These are phyloP conservation scores for Colletotrichum higginsianum DNA, from an alignment of 2,329 filamentous ascomycete genomes.

Conservation along the genomic window DNA sequence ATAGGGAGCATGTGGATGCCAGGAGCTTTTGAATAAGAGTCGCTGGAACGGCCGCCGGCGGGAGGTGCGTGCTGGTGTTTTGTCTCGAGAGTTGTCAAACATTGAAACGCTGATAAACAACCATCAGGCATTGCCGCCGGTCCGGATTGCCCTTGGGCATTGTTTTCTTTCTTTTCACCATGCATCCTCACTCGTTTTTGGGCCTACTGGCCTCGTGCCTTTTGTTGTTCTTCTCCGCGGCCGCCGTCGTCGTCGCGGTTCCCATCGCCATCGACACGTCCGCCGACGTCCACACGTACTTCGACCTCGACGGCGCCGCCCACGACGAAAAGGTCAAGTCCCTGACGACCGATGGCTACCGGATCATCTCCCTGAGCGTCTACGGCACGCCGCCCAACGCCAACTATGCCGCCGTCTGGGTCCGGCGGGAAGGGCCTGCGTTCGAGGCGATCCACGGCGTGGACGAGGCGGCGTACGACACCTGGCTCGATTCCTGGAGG, in stretches of 20 bases:
- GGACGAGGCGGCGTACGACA: conserved; percentile 30
- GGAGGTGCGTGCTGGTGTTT: not conserved
- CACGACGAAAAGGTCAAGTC: conserved; percentile 24
- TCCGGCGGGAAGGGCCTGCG: conserved; percentile 4
- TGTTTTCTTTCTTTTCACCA: conserved; percentile 20
- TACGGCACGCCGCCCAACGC: conserved; percentile 29
- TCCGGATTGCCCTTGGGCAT: conserved; percentile 15
- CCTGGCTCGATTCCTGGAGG: conserved; percentile 39
- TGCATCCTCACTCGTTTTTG: conserved; percentile 18
- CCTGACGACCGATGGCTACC: conserved; percentile 35
- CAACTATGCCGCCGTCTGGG: conserved; percentile 41
- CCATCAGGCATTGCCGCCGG: too few relatives aligned
- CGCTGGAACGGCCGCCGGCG: not conserved
- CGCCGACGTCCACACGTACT: conserved; percentile 15
- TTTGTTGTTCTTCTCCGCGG: not conserved
- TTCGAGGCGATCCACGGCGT: conserved; percentile 36
- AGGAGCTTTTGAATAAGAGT: not conserved
- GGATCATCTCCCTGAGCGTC: conserved; percentile 41
- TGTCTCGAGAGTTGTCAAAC: not conserved
- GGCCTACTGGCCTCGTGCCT: conserved; percentile 33
- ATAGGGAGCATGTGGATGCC: conserved; percentile 25
- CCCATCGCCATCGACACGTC: not conserved
- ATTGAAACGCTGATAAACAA: not conserved
- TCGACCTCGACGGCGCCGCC: conserved; percentile 24
- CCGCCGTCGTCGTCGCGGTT: not conserved